Conservation (phyloP, 2,329 filamentous ascomycete species). For the Venturia nashicola region DNA sequence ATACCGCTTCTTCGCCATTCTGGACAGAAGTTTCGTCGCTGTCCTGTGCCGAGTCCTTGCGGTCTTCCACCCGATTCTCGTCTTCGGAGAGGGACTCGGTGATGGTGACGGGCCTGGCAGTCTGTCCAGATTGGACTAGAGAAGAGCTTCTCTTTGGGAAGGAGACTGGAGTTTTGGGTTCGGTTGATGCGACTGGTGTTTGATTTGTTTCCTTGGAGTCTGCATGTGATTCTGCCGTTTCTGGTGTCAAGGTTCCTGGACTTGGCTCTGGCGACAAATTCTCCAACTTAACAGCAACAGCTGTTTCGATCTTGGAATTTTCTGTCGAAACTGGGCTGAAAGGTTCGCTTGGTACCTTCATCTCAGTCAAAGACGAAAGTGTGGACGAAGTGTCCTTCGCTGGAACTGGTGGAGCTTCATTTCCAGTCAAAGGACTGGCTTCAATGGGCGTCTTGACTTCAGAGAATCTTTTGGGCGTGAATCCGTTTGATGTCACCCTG, state of each 20-base stretch:
- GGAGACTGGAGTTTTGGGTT: background rate
- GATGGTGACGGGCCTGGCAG: background rate
- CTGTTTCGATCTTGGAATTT: background rate
- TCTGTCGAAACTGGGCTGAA: background rate
- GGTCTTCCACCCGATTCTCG: background rate
- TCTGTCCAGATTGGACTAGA: background rate
- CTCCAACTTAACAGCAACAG: background rate
- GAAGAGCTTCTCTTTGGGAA: background rate
- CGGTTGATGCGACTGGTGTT: background rate
- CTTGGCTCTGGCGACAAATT: background rate
- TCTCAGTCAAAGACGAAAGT: background rate
- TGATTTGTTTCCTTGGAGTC: background rate
- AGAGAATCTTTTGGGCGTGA: background rate
- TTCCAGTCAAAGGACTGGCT: background rate
- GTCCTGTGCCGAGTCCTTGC: background rate
- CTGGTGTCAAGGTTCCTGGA: background rate
- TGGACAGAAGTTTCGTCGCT: background rate
- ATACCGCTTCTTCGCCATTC: background rate
- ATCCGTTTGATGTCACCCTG: background rate
- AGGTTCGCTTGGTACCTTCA: background rate
- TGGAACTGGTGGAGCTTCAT: background rate
- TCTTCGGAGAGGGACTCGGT: background rate
- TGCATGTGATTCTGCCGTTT: background rate
- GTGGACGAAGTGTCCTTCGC: background rate
- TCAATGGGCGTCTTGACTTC: background rate